Percentiles rank a stretch among this genome's conserved stretches.
Evolutionary conservation across 169 alveolate species (phyloP).

Genomic region (Plasmodium sp.): DNA sequence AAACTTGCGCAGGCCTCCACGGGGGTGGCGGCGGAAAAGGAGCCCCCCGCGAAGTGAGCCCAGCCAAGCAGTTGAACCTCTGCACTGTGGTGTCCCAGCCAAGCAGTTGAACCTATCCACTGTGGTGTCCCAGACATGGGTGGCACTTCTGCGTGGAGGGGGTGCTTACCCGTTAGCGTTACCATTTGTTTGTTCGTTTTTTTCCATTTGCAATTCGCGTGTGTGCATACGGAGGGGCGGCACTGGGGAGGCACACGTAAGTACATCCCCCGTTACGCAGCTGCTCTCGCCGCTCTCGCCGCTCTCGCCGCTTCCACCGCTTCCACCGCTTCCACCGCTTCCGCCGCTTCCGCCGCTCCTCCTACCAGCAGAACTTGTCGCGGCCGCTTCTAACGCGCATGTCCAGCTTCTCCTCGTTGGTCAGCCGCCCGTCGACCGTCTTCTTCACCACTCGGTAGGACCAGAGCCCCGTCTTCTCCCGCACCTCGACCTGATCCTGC

Average conservation of each 20-base stretch:
- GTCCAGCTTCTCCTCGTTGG: constrained; percentile 82
- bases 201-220: not conserved
- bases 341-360: not conserved
- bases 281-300: not conserved
- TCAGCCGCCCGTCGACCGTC: constrained; percentile 77
- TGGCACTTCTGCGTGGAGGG: too few relatives aligned
- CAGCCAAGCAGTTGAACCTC: too few relatives aligned
- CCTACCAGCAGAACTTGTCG: constrained; percentile 85
- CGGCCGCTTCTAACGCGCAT: constrained; percentile 83
- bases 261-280: too few relatives aligned
- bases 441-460: constrained; percentile 82
- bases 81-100: too few relatives aligned
- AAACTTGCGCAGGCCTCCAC: not conserved
- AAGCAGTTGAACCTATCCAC: too few relatives aligned
- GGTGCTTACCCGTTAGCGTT: not conserved
- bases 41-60: too few relatives aligned
- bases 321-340: not conserved
- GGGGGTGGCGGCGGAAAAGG: not conserved
- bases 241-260: not conserved
- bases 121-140: not conserved
- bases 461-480: constrained; percentile 86
- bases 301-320: not conserved
- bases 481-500: constrained; percentile 74
- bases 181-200: too few relatives aligned
- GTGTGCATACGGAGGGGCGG: not conserved